These are phyloP conservation scores for Globomyces pollinis-pini DNA, from an alignment of 192 early-diverging fungal genomes.

Conservation along the genomic window DNA sequence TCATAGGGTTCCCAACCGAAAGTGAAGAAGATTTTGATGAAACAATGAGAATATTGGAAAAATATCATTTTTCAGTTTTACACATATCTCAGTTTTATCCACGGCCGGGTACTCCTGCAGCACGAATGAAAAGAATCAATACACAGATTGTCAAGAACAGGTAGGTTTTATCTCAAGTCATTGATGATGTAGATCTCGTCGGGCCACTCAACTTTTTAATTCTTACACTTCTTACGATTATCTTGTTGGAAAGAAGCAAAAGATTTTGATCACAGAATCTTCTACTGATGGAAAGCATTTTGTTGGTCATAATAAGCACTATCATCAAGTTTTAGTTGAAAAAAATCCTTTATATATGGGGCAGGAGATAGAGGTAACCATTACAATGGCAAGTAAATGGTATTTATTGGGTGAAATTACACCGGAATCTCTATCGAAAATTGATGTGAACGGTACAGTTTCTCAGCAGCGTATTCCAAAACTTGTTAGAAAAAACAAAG, in stretches of 20 bases:
- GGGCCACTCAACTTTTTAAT: conserved; percentile 36
- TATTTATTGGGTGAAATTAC: conserved; percentile 27
- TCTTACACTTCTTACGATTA: conserved; percentile 27
- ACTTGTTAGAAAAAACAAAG: neutral
- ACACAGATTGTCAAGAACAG: conserved; percentile 42
- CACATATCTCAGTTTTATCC: conserved; percentile 55
- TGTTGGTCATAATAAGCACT: conserved; percentile 47
- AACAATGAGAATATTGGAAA: conserved; percentile 34
- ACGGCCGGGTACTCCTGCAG: conserved; percentile 53
- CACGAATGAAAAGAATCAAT: conserved; percentile 30
- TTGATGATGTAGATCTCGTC: too few species aligned
- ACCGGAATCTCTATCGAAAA: neutral
- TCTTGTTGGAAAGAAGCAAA: conserved; percentile 15
- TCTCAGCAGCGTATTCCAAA: neutral
- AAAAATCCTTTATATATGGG: conserved; percentile 31
- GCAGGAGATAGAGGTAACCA: conserved; percentile 18
- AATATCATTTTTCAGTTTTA: conserved; percentile 40
- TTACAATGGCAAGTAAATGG: conserved; percentile 34
- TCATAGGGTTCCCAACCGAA: conserved; percentile 45
- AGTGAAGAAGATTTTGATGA: conserved; percentile 41
- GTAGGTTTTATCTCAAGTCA: too few species aligned
- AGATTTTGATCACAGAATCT: conserved; percentile 42
- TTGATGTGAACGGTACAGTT: neutral
- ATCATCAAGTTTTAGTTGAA: conserved; percentile 44
- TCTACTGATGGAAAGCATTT: conserved; percentile 34